A percentile compares a stretch with the other conserved stretches of the same genome.
Evolutionary conservation across 208 protist species (phyloP).

Genomic region (Leishmania lainsoni): DNA sequence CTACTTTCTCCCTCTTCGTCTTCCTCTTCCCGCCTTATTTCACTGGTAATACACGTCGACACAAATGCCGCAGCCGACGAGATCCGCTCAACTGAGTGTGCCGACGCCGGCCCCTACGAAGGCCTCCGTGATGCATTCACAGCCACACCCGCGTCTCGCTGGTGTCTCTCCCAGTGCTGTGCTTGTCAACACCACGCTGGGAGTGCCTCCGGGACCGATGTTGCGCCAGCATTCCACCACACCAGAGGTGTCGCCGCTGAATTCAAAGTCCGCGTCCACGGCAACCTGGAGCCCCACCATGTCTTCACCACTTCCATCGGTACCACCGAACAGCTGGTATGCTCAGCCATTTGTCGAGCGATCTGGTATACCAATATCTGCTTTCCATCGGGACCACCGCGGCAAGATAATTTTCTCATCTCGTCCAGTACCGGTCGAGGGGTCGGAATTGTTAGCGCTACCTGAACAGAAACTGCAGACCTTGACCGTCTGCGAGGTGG

Average conservation of each 20-base stretch:
- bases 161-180: conserved; percentile 8
- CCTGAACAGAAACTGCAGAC: conserved; percentile 39
- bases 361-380: conserved; percentile 37
- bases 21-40: not conserved
- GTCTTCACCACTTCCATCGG: conserved; percentile 25
- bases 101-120: not conserved
- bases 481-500: conserved; percentile 43
- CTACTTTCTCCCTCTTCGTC: not conserved
- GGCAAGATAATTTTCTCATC: conserved; percentile 66
- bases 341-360: conserved; percentile 43
- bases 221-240: conserved; percentile 1
- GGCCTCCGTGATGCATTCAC: not conserved
- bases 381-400: conserved; percentile 57
- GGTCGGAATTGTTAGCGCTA: conserved; percentile 45
- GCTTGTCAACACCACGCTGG: conserved; percentile 6
- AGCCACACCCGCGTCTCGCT: not conserved
- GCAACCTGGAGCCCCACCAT: not conserved
- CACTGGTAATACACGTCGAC: not conserved
- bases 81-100: not conserved
- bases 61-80: not conserved
- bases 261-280: not conserved
- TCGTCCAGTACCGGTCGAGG: conserved; percentile 39
- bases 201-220: not conserved
- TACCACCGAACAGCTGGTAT: conserved; percentile 77
- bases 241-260: not conserved